Evolutionary conservation across 1,284 basidiomycete species (phyloP).

Genomic region (Ustilago loliicola): DNA sequence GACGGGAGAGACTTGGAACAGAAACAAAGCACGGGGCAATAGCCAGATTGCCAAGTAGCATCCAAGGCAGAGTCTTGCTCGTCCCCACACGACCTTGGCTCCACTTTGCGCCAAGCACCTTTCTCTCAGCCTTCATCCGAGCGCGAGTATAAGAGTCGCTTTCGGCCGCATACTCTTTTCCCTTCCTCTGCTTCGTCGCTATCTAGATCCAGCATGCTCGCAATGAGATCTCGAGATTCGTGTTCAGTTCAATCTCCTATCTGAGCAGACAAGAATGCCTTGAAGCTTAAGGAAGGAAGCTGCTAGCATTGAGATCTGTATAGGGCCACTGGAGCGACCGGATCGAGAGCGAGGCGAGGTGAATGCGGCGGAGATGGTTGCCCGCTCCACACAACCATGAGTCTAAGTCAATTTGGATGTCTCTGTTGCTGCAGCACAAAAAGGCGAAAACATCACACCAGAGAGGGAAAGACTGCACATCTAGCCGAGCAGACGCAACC

Average conservation of each 20-base stretch:
- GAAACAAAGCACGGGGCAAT: slow-evolving; percentile 26
- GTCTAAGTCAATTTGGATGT: background rate
- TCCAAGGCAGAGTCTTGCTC: no score
- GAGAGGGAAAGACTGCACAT: slow-evolving; percentile 3
- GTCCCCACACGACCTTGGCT: slow-evolving; percentile 5
- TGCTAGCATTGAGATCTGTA: no score
- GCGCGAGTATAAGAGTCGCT: slow-evolving; percentile 17
- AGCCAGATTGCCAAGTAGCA: background rate
- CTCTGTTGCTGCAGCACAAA: background rate
- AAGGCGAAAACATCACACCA: background rate
- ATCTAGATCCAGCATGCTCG: slow-evolving; percentile 7
- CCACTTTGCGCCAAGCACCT: background rate
- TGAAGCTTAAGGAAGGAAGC: background rate
- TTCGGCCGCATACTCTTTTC: background rate
- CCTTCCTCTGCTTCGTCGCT: background rate
- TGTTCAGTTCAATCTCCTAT: background rate
- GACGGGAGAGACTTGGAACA: slow-evolving; percentile 2
- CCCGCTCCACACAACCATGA: slow-evolving; percentile 3
- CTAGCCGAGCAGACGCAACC: slow-evolving; percentile 24
- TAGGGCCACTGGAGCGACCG: slow-evolving; percentile 43
- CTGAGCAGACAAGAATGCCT: background rate
- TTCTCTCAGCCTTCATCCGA: background rate
- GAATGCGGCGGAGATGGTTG: background rate
- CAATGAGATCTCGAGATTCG: background rate
- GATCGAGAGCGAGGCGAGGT: slow-evolving; percentile 4